Conservation (phyloP, 345 rosid species). For the Eucalyptus curtisii region DNA sequence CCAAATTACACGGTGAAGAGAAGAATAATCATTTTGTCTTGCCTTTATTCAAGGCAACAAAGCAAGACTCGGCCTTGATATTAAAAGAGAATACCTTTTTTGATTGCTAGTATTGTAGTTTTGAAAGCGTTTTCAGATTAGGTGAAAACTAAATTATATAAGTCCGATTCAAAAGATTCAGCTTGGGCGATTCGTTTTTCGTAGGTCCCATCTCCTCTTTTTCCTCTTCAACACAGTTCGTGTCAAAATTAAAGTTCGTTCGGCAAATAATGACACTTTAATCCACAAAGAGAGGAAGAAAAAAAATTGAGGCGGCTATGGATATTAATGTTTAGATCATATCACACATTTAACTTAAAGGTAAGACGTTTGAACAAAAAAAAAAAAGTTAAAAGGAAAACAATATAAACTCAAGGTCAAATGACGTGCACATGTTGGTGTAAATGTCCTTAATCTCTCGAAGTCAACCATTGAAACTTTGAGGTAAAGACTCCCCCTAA, state of each 20-base stretch:
- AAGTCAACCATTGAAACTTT: neutral
- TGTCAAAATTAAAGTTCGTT: too few relatives aligned
- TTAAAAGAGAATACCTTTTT: too few relatives aligned
- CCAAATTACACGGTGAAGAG: too few relatives aligned
- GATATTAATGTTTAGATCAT: neutral
- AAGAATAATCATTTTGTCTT: too few relatives aligned
- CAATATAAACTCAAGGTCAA: neutral
- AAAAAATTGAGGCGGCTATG: neutral
- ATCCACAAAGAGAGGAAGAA: neutral
- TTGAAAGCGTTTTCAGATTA: fast-evolving
- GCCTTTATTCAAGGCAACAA: too few relatives aligned
- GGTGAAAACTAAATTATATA: too few relatives aligned
- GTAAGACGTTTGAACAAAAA: neutral
- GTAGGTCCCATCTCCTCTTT: too few relatives aligned
- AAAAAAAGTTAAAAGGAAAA: neutral
- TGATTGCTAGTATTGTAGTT: too few relatives aligned
- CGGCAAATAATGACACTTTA: neutral
- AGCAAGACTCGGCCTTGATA: too few relatives aligned
- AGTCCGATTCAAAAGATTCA: too few relatives aligned
- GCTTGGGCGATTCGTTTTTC: fast-evolving
- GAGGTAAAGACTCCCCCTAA: neutral
- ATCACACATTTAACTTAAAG: neutral
- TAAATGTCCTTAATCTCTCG: neutral
- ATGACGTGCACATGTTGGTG: neutral
- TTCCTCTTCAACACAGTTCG: too few relatives aligned